Conservation (phyloP, 2,329 filamentous ascomycete species). For the Emergomyces pasteurianus region DNA sequence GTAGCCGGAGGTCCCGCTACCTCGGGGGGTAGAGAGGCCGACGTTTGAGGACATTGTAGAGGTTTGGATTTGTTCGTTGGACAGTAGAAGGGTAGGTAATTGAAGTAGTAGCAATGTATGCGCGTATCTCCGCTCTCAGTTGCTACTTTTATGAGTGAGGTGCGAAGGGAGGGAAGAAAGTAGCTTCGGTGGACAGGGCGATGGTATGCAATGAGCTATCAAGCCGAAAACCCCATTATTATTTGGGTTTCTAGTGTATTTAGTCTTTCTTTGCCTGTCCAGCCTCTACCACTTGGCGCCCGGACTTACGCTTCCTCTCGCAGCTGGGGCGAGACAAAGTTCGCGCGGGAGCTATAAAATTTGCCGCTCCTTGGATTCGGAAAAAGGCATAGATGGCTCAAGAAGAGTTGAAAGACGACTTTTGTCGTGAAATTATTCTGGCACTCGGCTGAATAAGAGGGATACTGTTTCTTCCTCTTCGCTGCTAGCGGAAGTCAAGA, state of each 20-base stretch:
- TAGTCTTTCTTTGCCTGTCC: neutral
- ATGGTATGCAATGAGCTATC: neutral
- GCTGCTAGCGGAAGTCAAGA: neutral
- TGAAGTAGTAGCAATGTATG: neutral
- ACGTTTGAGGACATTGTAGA: slow-evolving; percentile 84
- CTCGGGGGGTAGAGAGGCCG: slow-evolving; percentile 84
- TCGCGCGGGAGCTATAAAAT: neutral
- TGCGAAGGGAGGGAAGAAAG: neutral
- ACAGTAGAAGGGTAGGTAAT: neutral
- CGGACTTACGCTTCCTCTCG: neutral
- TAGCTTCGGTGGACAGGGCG: neutral
- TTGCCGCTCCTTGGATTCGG: neutral
- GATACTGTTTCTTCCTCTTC: neutral
- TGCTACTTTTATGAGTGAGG: neutral
- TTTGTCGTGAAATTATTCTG: neutral
- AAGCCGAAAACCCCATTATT: neutral
- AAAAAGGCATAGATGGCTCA: neutral
- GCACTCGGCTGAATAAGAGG: neutral
- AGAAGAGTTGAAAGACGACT: neutral
- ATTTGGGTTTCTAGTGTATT: neutral
- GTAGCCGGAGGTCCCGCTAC: slow-evolving; percentile 92
- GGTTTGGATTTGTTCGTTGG: neutral
- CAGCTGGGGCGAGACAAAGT: neutral
- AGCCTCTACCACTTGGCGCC: no score
- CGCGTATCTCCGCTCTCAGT: neutral